Conservation (phyloP, 108 stramenopile genomes). For the Halocafeteria seosinensis region DNA sequence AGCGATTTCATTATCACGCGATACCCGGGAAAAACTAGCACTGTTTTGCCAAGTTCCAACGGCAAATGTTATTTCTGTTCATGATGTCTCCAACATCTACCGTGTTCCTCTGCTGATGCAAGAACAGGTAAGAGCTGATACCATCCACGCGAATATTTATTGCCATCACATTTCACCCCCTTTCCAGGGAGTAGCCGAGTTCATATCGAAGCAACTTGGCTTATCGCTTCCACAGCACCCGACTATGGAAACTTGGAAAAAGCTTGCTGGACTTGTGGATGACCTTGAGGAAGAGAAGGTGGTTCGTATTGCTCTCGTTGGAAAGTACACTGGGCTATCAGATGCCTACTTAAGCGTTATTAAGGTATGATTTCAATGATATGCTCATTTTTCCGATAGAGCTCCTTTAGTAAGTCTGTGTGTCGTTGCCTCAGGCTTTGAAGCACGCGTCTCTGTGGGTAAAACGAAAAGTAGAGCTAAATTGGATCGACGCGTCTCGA, state of each 20-base stretch:
- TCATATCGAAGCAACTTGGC: conserved; percentile 46
- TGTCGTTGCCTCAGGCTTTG: too few relatives aligned
- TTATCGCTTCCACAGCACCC: conserved; percentile 29
- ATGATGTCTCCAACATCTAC: conserved; percentile 96
- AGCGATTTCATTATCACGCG: conserved; percentile 1
- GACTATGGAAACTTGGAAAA: conserved; percentile 56
- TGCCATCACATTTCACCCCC: conserved; percentile 17
- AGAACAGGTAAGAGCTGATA: too few relatives aligned
- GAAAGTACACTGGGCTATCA: conserved; percentile 82
- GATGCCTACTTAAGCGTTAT: conserved; percentile 86
- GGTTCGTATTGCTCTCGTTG: conserved; percentile 79
- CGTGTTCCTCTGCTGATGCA: conserved; percentile 80
- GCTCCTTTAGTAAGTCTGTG: too few relatives aligned
- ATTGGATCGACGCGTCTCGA: conserved; percentile 83
- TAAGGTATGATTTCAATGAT: too few relatives aligned
- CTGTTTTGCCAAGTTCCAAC: conserved; percentile 86
- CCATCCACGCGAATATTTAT: conserved; percentile 50
- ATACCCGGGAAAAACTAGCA: conserved; percentile 72
- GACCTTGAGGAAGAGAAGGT: conserved; percentile 31
- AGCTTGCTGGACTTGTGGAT: conserved; percentile 66
- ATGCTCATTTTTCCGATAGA: too few relatives aligned
- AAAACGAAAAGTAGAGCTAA: conserved; percentile 54
- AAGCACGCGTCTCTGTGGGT: conserved; percentile 86
- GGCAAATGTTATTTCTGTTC: conserved; percentile 63
- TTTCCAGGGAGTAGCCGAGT: conserved; percentile 26